These are phyloP conservation scores for Tolypocladium ovalisporum DNA, from an alignment of 2,329 filamentous ascomycete species.

Conservation along the genomic window DNA sequence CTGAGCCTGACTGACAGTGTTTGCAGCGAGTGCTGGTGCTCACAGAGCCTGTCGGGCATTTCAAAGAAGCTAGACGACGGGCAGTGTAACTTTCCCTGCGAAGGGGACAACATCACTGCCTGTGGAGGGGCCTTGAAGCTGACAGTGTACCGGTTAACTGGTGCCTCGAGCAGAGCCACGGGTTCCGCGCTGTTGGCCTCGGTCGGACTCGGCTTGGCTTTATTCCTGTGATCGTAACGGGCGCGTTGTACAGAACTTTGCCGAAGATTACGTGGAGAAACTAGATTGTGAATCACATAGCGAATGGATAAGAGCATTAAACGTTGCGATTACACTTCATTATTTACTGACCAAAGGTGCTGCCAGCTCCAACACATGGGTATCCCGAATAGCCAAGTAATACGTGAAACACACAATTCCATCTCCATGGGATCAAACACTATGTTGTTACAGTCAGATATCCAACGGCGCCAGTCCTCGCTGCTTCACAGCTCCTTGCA, in stretches of 20 bases:
- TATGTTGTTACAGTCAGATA: conserved; percentile 6
- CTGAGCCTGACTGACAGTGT: neutral
- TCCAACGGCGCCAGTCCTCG: conserved; percentile 47
- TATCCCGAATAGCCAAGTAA: neutral
- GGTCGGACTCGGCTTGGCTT: neutral
- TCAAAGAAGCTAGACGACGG: conserved; percentile 33
- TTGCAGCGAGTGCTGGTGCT: conserved; percentile 51
- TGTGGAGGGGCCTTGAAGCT: conserved; percentile 44
- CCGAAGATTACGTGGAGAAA: neutral
- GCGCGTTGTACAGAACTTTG: neutral
- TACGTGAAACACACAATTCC: neutral
- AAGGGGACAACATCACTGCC: conserved; percentile 36
- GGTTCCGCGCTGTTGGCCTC: neutral
- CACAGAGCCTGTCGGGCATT: conserved; percentile 34
- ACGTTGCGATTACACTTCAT: neutral
- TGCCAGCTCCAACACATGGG: neutral
- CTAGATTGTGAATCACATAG: neutral
- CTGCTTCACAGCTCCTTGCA: conserved; percentile 43
- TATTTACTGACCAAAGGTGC: neutral
- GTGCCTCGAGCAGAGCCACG: neutral
- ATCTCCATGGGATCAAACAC: neutral
- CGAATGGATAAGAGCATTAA: neutral
- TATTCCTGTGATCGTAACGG: neutral
- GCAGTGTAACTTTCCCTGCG: conserved; percentile 40
- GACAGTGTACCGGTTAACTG: conserved; percentile 28